A percentile compares a stretch with the other conserved stretches of the same genome.
Conservation (phyloP, 805 yeast genomes). For the Nakazawaea laoshanensis region DNA sequence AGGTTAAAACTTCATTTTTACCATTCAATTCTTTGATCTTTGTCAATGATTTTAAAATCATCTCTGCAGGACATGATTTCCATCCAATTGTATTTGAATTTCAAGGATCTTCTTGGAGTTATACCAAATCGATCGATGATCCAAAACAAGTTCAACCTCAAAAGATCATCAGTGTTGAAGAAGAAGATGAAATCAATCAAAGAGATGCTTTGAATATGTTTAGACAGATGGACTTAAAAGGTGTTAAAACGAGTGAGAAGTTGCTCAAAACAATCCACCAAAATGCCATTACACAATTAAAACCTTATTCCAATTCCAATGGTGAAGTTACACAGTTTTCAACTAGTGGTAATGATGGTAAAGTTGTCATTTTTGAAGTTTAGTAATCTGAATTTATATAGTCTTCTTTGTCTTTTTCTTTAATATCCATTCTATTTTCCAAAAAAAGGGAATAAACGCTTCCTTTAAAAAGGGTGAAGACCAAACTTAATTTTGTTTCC, state of each 20-base stretch:
- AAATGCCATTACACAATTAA: conserved; percentile 71
- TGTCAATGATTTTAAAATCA: conserved; percentile 53
- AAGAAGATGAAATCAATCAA: conserved; percentile 51
- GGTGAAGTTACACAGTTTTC: conserved; percentile 51
- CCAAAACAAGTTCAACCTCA: conserved; percentile 23
- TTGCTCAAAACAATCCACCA: conserved; percentile 77
- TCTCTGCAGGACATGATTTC: conserved; percentile 90
- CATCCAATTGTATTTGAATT: conserved; percentile 84
- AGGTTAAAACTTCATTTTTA: conserved; percentile 57
- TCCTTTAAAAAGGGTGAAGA: conserved; percentile 35
- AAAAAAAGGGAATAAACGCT: conserved; percentile 25
- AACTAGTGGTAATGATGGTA: conserved; percentile 86
- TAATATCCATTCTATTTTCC: conserved; percentile 4
- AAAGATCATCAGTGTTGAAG: conserved; percentile 24
- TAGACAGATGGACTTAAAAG: conserved; percentile 91
- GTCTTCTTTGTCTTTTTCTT: not conserved
- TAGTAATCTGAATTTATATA: conserved; percentile 15
- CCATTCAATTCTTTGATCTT: conserved; percentile 78
- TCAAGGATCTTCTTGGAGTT: conserved; percentile 55
- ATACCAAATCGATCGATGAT: conserved; percentile 55
- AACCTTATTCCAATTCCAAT: conserved; percentile 32
- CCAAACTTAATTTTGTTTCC: conserved; percentile 33
- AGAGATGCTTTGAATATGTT: conserved; percentile 88
- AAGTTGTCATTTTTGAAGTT: conserved; percentile 67
- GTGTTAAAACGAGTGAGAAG: conserved; percentile 42